Conservation (phyloP, 306 rosid genomes). For the Hylodesmum podocarpum region DNA sequence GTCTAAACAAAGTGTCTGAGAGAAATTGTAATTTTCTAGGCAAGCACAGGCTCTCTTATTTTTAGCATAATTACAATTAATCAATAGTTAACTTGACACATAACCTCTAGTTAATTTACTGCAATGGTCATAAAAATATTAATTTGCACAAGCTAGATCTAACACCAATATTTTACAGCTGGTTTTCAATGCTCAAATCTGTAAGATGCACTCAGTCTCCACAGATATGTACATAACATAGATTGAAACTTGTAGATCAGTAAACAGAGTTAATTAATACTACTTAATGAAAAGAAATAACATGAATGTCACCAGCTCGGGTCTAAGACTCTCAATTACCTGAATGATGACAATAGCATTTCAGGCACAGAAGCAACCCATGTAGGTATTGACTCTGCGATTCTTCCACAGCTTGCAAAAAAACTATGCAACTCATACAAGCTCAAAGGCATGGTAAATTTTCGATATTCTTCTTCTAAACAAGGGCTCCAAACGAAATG, state of each 20-base stretch:
- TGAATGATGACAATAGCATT: conserved; percentile 29
- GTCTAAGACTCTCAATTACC: conserved; percentile 40
- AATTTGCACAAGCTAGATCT: background rate
- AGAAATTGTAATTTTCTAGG: background rate
- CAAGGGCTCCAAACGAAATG: conserved; percentile 82
- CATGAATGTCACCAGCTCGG: background rate
- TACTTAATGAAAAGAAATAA: background rate
- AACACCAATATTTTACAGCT: background rate
- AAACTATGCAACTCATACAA: conserved; percentile 44
- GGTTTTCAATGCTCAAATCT: background rate
- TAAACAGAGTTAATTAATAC: background rate
- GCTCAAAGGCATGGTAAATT: conserved; percentile 67
- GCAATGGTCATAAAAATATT: background rate
- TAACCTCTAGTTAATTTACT: background rate
- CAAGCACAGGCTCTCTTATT: background rate
- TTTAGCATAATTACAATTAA: background rate
- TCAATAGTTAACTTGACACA: background rate
- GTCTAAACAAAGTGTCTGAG: background rate
- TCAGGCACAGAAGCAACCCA: conserved; percentile 32
- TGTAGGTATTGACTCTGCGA: conserved; percentile 21
- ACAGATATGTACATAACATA: background rate
- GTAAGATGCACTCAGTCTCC: conserved; percentile 1
- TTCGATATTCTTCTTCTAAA: conserved; percentile 72
- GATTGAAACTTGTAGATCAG: conserved; percentile 19
- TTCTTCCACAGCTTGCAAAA: conserved; percentile 10